These are phyloP conservation scores for Pseudogymnoascus sp. DNA, from an alignment of 2,329 filamentous ascomycete genomes.

Conservation along the genomic window DNA sequence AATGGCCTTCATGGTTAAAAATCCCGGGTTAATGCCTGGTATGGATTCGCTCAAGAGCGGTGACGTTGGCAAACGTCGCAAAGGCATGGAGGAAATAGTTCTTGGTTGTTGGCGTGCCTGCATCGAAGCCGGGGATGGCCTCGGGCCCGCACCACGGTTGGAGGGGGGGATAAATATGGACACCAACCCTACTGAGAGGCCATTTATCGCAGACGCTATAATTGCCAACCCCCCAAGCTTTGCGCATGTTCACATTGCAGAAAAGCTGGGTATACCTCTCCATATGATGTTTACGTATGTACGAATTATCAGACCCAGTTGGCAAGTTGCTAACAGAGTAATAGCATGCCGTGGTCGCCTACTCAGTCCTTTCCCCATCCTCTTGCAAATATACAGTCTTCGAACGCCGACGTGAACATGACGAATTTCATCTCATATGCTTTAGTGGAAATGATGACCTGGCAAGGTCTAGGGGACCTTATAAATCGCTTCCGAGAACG, in stretches of 20 bases:
- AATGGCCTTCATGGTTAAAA: slow-evolving; percentile 82
- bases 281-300: slow-evolving; percentile 84
- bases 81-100: slow-evolving; percentile 70
- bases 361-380: slow-evolving; percentile 68
- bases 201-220: slow-evolving; percentile 72
- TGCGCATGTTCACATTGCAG: slow-evolving; percentile 61
- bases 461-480: slow-evolving; percentile 78
- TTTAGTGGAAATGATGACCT: slow-evolving; percentile 77
- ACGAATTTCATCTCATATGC: slow-evolving; percentile 76
- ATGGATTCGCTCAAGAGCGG: slow-evolving; percentile 68
- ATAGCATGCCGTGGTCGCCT: slow-evolving; percentile 54
- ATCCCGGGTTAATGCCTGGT: slow-evolving; percentile 76
- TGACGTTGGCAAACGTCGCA: slow-evolving; percentile 65
- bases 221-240: slow-evolving; percentile 68
- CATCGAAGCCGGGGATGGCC: slow-evolving; percentile 66
- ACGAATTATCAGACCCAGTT: not conserved
- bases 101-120: slow-evolving; percentile 81
- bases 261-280: slow-evolving; percentile 65
- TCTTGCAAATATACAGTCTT: slow-evolving; percentile 63
- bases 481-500: slow-evolving; percentile 65
- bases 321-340: slow-evolving; percentile 25
- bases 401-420: slow-evolving; percentile 62
- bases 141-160: slow-evolving; percentile 39
- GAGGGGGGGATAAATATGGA: slow-evolving; percentile 37
- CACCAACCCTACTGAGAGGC: slow-evolving; percentile 30